phyloP scores from a whole-genome alignment of 306 rosid genomes.

The Sphenostylis stenocarpa region DNA sequence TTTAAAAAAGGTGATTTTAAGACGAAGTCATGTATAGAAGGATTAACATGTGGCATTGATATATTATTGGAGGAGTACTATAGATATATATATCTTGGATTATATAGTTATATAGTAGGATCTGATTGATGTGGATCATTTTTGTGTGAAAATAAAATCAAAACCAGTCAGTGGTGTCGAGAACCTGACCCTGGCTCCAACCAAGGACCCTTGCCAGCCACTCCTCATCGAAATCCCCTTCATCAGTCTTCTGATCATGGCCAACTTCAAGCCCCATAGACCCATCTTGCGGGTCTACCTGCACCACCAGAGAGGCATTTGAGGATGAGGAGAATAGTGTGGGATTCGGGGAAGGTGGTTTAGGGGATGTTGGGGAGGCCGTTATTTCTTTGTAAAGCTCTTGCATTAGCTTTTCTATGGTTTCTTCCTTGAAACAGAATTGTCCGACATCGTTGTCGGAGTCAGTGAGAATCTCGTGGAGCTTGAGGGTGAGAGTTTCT shows the following conservation, averaged over 20 bases:
- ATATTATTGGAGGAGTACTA: not conserved
- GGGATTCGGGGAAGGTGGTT: no score
- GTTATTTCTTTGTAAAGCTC: slow-evolving; percentile 43
- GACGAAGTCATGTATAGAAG: not conserved
- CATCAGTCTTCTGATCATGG: not conserved
- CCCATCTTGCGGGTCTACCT: no score
- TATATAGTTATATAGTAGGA: not conserved
- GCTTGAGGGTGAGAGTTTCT: not conserved
- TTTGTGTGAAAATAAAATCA: not conserved
- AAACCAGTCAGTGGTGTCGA: slow-evolving; percentile 19
- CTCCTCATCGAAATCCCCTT: slow-evolving; percentile 28
- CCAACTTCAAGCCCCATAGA: not conserved
- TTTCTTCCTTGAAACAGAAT: slow-evolving; percentile 31
- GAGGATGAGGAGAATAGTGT: not conserved
- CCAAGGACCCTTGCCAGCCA: slow-evolving; percentile 36
- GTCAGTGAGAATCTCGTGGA: slow-evolving; percentile 35
- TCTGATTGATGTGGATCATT: not conserved
- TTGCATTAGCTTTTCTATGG: slow-evolving; percentile 38
- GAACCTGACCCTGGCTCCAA: slow-evolving; percentile 20
- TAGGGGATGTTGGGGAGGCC: not conserved
- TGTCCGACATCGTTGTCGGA: not conserved
- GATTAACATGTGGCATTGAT: not conserved
- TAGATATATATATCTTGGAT: not conserved
- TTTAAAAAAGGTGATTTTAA: not conserved
- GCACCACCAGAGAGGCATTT: not conserved